Conservation (phyloP, 2,329 filamentous ascomycete species). For the Penicillium digitatum region DNA sequence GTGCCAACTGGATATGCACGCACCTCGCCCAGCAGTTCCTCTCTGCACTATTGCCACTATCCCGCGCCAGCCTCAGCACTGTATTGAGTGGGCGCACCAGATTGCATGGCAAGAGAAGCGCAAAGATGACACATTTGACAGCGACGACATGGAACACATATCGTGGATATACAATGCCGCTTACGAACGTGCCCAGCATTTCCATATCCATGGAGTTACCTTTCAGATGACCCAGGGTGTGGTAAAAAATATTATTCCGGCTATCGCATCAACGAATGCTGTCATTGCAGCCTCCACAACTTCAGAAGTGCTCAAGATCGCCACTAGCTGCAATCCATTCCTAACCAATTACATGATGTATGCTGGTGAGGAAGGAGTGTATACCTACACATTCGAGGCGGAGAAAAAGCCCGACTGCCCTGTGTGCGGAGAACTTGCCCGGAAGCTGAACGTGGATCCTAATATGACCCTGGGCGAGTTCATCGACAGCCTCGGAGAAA, state of each 20-base stretch:
- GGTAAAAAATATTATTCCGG: slow-evolving; percentile 98
- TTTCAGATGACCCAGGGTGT: slow-evolving; percentile 96
- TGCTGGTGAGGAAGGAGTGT: slow-evolving; percentile 89
- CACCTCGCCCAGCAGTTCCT: slow-evolving; percentile 91
- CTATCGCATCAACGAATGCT: slow-evolving; percentile 95
- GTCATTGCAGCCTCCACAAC: slow-evolving; percentile 94
- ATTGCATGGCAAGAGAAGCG: slow-evolving; percentile 92
- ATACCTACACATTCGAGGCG: slow-evolving; percentile 95
- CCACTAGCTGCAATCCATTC: slow-evolving; percentile 73
- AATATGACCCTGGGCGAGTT: slow-evolving; percentile 75
- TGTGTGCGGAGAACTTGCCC: slow-evolving; percentile 81
- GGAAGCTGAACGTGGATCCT: slow-evolving; percentile 68
- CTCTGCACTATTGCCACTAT: slow-evolving; percentile 96
- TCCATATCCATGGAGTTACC: slow-evolving; percentile 86
- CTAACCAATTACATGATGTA: slow-evolving; percentile 99
- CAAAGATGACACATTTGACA: slow-evolving; percentile 81
- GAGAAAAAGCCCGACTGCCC: slow-evolving; percentile 93
- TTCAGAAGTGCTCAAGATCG: slow-evolving; percentile 95
- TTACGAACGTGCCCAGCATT: slow-evolving; percentile 74
- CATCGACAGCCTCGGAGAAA: slow-evolving; percentile 74
- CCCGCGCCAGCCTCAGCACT: slow-evolving; percentile 93
- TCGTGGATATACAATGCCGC: slow-evolving; percentile 93
- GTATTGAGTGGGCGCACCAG: slow-evolving; percentile 97
- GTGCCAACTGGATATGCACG: slow-evolving; percentile 97
- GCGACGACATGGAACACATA: slow-evolving; percentile 93